phyloP scores from a whole-genome alignment of 257 asterid genomes.

The Salvia splendens region DNA sequence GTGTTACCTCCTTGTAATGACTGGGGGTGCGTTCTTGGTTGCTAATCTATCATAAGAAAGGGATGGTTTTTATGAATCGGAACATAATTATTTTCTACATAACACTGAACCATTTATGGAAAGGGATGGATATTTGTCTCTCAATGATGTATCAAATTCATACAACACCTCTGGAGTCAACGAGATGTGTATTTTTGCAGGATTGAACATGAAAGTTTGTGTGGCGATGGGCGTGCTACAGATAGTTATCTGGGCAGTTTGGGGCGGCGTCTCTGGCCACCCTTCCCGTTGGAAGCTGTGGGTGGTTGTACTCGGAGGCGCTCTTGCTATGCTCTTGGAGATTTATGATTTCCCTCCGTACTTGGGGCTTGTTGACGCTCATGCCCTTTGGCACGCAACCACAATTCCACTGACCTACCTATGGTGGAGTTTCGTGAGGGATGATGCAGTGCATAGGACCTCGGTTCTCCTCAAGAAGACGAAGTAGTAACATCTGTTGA shows the following conservation, averaged over 20 bases:
- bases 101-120: not conserved
- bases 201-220: conserved; percentile 72
- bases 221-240: conserved; percentile 55
- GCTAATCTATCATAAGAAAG: too few relatives aligned
- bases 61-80: too few relatives aligned
- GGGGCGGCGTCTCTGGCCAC: conserved; percentile 70
- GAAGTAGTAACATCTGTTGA: conserved; percentile 38
- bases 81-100: too few relatives aligned
- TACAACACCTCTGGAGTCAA: not conserved
- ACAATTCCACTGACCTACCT: conserved; percentile 71
- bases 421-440: conserved; percentile 83
- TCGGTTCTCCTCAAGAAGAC: conserved; percentile 59
- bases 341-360: conserved; percentile 76
- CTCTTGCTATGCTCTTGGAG: conserved; percentile 62
- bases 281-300: conserved; percentile 75
- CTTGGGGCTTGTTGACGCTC: conserved; percentile 74
- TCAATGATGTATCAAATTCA: not conserved
- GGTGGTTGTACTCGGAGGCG: conserved; percentile 68
- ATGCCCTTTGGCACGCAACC: conserved; percentile 81
- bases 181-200: conserved; percentile 41
- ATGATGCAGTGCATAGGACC: conserved; percentile 72
- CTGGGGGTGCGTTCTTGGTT: too few relatives aligned
- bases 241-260: conserved; percentile 64
- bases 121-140: not conserved
- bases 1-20: not conserved